Base-by-base conservation (phyloP, 495 filamentous ascomycete species). In the Durotheca rogersii region DNA sequence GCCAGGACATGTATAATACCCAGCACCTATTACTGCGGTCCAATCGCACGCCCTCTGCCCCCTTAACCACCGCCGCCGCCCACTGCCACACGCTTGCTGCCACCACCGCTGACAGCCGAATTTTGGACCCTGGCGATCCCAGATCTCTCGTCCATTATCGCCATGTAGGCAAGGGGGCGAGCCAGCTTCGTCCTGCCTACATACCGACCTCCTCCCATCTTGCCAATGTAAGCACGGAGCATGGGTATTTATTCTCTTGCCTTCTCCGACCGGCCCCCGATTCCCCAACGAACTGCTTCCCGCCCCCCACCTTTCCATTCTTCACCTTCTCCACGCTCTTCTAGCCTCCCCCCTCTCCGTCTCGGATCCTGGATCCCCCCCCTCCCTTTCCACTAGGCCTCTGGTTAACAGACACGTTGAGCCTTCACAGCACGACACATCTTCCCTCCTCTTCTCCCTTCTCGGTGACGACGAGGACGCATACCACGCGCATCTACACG, bases 71-170 rank as follows among this genome's bases (percentile, higher is more conserved):
- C 23, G 4, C 23, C 23, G 4, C 23, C 23, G 4, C 23, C 23
- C 23, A 27, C n/a, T n/a, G n/a, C n/a, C 4, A 27, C 23, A 4
- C 9, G 23, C 4, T 9, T 27, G 16, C 9, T 1, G 34, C 12
- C 45, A 47, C 20, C 9, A 35, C 43, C 21, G 31, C 42, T 43
- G 36, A 33, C 40, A 48, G 23, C 6, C 6, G 31, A 48, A 53
- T 49, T 48, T n/a, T 53, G 44, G 55, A 53, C 49, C 54, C 49
- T 58, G 55, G 49, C 48, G 49, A 58, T 47, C 47, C 45, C 31
- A 57, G 47, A 57, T 57, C 52, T 57, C 52, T 49, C 45, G 33
- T 21, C 41, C 41, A 53, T 53, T 31, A 35, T 21, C 32, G n/a
- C n/a, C n/a, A n/a, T n/a, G n/a, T n/a, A n/a, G n/a, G n/a, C n/a